These are phyloP conservation scores for Rhizopus arrhizus DNA, from an alignment of 371 early-diverging fungal species.

Conservation along the genomic window DNA sequence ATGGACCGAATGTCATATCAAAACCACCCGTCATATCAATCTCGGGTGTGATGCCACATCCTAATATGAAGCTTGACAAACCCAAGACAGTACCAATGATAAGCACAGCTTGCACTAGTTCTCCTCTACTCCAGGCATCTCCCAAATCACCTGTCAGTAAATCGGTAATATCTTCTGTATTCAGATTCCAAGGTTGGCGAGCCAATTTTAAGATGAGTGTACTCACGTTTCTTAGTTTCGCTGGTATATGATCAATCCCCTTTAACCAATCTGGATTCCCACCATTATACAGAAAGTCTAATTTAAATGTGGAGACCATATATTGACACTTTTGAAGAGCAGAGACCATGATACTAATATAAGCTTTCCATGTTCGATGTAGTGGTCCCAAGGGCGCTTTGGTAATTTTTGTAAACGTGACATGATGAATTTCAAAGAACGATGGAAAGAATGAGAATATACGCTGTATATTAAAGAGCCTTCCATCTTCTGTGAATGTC, in stretches of 20 bases:
- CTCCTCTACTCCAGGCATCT: conserved; percentile 63
- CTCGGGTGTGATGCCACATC: conserved; percentile 69
- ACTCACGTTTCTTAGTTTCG: conserved; percentile 59
- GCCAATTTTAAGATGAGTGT: conserved; percentile 54
- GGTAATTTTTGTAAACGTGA: conserved; percentile 43
- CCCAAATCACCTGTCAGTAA: conserved; percentile 37
- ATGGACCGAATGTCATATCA: conserved; percentile 14
- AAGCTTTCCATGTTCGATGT: conserved; percentile 60
- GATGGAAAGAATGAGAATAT: conserved; percentile 67
- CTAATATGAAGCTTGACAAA: conserved; percentile 61
- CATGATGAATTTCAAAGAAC: conserved; percentile 60
- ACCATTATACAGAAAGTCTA: conserved; percentile 61
- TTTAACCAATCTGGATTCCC: conserved; percentile 67
- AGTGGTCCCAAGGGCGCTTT: conserved; percentile 58
- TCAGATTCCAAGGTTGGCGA: conserved; percentile 66
- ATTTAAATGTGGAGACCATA: conserved; percentile 54
- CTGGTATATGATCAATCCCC: conserved; percentile 54
- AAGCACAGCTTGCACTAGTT: conserved; percentile 66
- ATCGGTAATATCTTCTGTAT: conserved; percentile 44
- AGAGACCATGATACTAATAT: conserved; percentile 65
- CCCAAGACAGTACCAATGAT: conserved; percentile 60
- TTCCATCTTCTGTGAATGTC: conserved; percentile 59
- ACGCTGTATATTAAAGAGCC: conserved; percentile 58
- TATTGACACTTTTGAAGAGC: conserved; percentile 68
- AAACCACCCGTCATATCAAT: conserved; percentile 65